Base-by-base conservation (phyloP, 1,284 basidiomycete species). In the Trichosporon faecale region DNA sequence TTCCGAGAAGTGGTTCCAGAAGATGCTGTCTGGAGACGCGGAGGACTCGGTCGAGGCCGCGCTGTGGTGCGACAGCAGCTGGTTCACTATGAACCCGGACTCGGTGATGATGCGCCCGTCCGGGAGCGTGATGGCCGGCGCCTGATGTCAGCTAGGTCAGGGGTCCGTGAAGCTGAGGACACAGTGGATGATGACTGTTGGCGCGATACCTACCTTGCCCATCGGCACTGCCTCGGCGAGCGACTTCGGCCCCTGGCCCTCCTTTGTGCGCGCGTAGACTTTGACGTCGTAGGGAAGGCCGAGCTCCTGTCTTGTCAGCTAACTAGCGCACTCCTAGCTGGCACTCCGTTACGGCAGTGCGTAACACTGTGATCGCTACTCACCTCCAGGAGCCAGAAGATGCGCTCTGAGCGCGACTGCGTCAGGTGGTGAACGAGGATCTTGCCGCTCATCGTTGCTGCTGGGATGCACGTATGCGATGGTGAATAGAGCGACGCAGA, bases 381-480 rank as follows among this genome's bases (percentile, higher is more conserved):
- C 65, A 81, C 80, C 70, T 74, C 72, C 21, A 73, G 70, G 31
- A 75, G 29, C 74, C 70, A 72, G 31, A 70, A 80, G 52, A 81
- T 75, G 46, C 80, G 71, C 23, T 80, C 77, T 0, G 80, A 81
- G 44, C 80, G 73, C 16, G 79, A 81, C 31, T 65, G 35, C 69
- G 78, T 76, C 61, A 83, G 75, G 73, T 83, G 81, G 68, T 83
- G 79, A 9, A 81, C 66, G 12, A 72, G 72, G 70, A 82, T 78
- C n/a, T 76, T 60, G 57, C 11, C 57, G 57, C 57, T 61, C 57
- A 61, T 60, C 3, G 3, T 60, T 16, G 23, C 18, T 31, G n/a
- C n/a, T n/a, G n/a, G n/a, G n/a, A n/a, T 31, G 29, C 57, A 6
- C n/a, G 49, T 23, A 3, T 9, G 8, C 18, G 49, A 46, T 52